Evolutionary conservation across 352 stramenopile species (phyloP).

Genomic region (Phytophthora pseudosyringae): DNA sequence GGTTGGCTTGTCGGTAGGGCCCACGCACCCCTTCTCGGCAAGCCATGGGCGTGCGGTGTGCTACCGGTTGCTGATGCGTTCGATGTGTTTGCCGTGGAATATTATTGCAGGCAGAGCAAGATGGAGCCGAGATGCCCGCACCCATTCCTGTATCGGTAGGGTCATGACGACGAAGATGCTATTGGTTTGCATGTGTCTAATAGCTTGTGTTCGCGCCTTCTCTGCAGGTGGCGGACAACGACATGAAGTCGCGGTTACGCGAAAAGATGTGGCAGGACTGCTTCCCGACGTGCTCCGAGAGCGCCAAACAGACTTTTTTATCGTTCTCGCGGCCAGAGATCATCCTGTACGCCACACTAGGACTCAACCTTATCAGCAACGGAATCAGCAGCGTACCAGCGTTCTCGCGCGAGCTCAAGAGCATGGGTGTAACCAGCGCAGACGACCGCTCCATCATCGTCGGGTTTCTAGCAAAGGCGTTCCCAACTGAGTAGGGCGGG

Average conservation of each 20-base stretch:
- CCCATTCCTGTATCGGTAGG: constrained; percentile 32
- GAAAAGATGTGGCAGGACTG: constrained; percentile 84
- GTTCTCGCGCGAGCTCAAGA: constrained; percentile 84
- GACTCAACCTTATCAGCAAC: constrained; percentile 87
- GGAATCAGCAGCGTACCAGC: constrained; percentile 82
- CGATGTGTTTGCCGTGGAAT: not conserved
- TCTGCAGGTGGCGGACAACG: constrained; percentile 43
- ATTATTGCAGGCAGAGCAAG: constrained; percentile 21
- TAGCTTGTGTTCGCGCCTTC: not conserved
- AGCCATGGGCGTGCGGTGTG: constrained; percentile 3
- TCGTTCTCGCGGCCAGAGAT: constrained; percentile 76
- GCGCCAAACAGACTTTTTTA: constrained; percentile 72
- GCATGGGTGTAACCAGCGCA: constrained; percentile 68
- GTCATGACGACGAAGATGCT: not conserved
- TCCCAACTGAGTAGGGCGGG: constrained; percentile 61
- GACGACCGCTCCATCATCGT: constrained; percentile 82
- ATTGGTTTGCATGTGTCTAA: not conserved
- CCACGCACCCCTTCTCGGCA: constrained; percentile 21
- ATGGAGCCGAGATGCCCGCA: constrained; percentile 19
- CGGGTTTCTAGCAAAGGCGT: constrained; percentile 76
- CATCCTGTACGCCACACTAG: constrained; percentile 83
- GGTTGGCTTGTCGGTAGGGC: constrained; percentile 45
- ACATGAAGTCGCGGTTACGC: constrained; percentile 56
- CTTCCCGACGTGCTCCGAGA: constrained; percentile 82
- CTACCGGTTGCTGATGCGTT: constrained; percentile 12